A percentile compares a stretch with the other conserved stretches of the same genome.
phyloP scores from a whole-genome alignment of 345 rosid species.

The Heritiera littoralis region DNA sequence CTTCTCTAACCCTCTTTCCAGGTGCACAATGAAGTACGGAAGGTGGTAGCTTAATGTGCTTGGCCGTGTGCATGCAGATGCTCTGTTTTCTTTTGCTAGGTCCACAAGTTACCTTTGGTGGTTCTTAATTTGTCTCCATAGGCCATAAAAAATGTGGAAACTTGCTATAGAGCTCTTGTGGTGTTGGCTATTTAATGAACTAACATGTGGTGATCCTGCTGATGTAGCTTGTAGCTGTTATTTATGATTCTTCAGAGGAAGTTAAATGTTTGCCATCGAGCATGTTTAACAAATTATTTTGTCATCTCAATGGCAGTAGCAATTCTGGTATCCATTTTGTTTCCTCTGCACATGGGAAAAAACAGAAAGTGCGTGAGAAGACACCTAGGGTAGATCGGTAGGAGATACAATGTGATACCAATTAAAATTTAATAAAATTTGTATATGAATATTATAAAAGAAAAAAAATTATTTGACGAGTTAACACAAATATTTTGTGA shows the following conservation, averaged over 20 bases:
- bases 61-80: not conserved
- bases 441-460: too few relatives aligned
- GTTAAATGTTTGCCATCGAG: not conserved
- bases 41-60: constrained; percentile 18
- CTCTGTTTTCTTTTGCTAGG: not conserved
- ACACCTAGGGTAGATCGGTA: too few relatives aligned
- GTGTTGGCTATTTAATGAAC: not conserved
- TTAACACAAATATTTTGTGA: too few relatives aligned
- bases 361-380: too few relatives aligned
- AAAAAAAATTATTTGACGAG: too few relatives aligned
- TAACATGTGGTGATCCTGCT: not conserved
- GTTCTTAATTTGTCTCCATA: not conserved
- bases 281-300: not conserved
- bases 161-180: not conserved
- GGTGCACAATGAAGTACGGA: constrained; percentile 18
- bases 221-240: constrained; percentile 19
- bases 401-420: too few relatives aligned
- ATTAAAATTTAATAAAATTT: too few relatives aligned
- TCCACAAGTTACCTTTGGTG: not conserved
- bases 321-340: not conserved
- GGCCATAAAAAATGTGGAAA: not conserved
- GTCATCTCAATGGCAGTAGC: constrained; percentile 2
- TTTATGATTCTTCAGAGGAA: constrained; percentile 1
- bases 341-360: not conserved
- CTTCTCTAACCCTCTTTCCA: not conserved